Evolutionary conservation across 2,329 filamentous ascomycete species (phyloP).

Genomic region (Colletotrichum sp.): DNA sequence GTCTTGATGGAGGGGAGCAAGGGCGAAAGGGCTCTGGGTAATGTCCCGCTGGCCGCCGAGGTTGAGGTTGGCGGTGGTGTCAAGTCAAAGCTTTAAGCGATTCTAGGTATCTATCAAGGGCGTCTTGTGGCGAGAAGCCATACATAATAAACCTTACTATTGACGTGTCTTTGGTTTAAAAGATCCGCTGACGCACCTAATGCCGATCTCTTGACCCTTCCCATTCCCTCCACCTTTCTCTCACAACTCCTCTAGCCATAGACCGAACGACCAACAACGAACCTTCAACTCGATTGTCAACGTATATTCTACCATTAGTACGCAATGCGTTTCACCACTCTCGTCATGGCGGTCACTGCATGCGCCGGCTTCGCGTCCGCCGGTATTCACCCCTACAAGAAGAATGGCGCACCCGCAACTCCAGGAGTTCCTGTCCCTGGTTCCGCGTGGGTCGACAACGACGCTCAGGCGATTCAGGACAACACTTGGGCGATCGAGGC

Average conservation of each 20-base stretch:
- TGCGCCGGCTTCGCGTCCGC: not conserved
- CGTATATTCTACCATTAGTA: not conserved
- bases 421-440: not conserved
- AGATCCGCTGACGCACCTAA: not conserved
- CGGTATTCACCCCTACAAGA: not conserved
- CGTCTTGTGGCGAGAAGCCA: not conserved
- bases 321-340: not conserved
- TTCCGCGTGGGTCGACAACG: not conserved
- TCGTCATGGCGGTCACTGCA: not conserved
- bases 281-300: not conserved
- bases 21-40: constrained; percentile 20
- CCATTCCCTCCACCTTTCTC: not conserved
- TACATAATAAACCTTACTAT: not conserved
- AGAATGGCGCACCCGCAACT: not conserved
- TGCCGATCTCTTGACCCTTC: not conserved
- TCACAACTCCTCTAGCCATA: not conserved
- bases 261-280: not conserved
- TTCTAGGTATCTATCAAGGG: not conserved
- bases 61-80: not conserved
- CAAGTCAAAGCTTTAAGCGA: not conserved
- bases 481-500: not conserved
- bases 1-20: constrained; percentile 25
- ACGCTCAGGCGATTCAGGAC: not conserved
- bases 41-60: constrained; percentile 10
- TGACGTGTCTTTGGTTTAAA: not conserved